phyloP scores from a whole-genome alignment of 176 grass and related monocot genomes.

The Triticum timopheevii region DNA sequence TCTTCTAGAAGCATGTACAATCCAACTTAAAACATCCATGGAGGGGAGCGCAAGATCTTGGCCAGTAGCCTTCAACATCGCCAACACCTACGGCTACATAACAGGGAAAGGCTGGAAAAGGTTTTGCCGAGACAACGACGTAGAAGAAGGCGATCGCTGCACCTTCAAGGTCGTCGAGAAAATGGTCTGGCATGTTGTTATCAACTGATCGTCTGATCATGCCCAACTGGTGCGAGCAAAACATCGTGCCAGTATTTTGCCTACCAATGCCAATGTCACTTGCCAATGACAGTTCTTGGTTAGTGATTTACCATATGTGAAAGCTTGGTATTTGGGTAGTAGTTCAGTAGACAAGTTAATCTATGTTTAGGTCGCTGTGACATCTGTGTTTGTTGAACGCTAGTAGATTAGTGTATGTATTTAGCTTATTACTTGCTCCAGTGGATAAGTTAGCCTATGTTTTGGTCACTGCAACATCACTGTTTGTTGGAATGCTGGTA shows the following conservation, averaged over 20 bases:
- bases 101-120: not conserved
- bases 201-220: not conserved
- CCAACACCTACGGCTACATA: conserved; percentile 27
- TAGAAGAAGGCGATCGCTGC: conserved; percentile 20
- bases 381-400: not conserved
- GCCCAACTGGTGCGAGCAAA: not conserved
- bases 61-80: not conserved
- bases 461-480: not conserved
- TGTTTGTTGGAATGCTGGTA: not conserved
- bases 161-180: conserved; percentile 20
- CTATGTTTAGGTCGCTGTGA: not conserved
- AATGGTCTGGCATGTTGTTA: not conserved
- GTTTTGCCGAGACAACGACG: conserved; percentile 34
- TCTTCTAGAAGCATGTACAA: not conserved
- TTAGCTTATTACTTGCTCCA: not conserved
- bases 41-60: conserved; percentile 5
- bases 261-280: not conserved
- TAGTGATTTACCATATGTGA: not conserved
- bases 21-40: conserved; percentile 16
- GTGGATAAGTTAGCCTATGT: not conserved
- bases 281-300: not conserved
- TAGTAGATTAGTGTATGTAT: not conserved
- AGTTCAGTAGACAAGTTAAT: not conserved
- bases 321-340: not conserved
- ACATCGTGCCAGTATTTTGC: conserved; percentile 1